Evolutionary conservation across 306 rosid species (phyloP), one percentile per base, ranked within the genome.

Genomic region (Cicer cuneatum): DNA sequence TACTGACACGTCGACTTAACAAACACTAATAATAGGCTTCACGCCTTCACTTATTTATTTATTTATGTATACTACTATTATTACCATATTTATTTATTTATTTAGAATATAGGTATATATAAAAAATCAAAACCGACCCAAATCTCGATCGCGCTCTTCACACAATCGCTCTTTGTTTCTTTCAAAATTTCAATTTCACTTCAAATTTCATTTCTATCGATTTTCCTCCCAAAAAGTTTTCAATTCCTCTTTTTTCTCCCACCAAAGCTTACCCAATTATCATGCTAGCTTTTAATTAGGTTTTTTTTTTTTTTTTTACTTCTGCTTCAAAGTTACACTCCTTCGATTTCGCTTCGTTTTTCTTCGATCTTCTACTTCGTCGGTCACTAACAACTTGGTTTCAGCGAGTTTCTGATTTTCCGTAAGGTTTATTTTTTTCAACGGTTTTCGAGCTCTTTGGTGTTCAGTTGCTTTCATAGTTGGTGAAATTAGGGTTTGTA

Each of bases 401-500:
- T 52, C 18, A 47, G 19, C 48, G 10, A 48, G 19, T 19, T 42
- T 66, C 10, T 19, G 12, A 66, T 10, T 56, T 46, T 10, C 64
- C 1, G 15, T 15, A 18, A 13, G 13, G 29, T 45, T 53, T 64
- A 15, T 6, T 48, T n/a, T 51, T 65, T 19, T 13, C 8, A 10
- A 15, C 62, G 24, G 7, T 13, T 48, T 10, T 75, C 0, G 43
- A 64, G 53, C 72, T 66, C 33, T 51, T 69, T 6, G 39, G 45
- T 40, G 48, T 4, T 9, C 33, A 3, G 52, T 7, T 66, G 69
- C 4, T 46, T 60, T 39, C 9, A 29, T 24, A 51, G 58, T 12
- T 11, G 71, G 33, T 39, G 75, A 15, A 58, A 66, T 80, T 80
- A 80, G 83, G 83, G 83, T 80, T 80, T 80, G 54, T 2, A 7